phyloP scores from a whole-genome alignment of 2,329 filamentous ascomycete genomes.

The Trichocomaceae sp. region DNA sequence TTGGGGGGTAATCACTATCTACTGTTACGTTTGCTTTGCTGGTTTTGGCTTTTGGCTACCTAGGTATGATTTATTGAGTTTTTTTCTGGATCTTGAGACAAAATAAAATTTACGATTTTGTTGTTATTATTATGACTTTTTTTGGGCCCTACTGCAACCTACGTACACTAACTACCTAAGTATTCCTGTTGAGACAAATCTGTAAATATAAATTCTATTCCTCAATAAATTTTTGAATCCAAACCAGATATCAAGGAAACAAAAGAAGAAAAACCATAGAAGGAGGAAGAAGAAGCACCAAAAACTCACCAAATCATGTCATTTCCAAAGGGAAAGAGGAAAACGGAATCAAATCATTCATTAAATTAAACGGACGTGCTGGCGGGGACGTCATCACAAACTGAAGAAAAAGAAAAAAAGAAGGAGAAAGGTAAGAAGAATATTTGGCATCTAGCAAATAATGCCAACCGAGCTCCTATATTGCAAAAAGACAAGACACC shows the following conservation, averaged over 20 bases:
- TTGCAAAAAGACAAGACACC: slow-evolving; percentile 8
- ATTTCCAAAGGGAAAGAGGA: not conserved
- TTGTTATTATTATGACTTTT: not conserved
- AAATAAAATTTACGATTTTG: too few species aligned
- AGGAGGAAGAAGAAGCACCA: not conserved
- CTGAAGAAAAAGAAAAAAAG: slow-evolving; percentile 1
- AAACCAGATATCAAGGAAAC: not conserved
- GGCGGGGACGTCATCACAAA: not conserved
- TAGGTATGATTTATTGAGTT: not conserved
- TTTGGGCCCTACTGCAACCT: too few species aligned
- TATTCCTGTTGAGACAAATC: slow-evolving; percentile 1
- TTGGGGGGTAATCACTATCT: not conserved
- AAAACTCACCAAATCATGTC: not conserved
- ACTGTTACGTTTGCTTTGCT: not conserved
- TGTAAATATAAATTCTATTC: not conserved
- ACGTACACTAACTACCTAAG: too few species aligned
- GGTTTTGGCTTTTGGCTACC: not conserved
- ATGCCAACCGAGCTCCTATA: slow-evolving; percentile 9
- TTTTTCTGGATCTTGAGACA: too few species aligned
- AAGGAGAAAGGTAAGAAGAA: slow-evolving; percentile 2
- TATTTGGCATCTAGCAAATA: slow-evolving; percentile 6
- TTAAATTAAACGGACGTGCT: not conserved
- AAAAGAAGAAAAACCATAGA: too few species aligned
- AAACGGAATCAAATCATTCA: not conserved
- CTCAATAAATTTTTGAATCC: not conserved